phyloP scores from a whole-genome alignment of 106 monocot genomes.

The Phalaenopsis aphrodite region DNA sequence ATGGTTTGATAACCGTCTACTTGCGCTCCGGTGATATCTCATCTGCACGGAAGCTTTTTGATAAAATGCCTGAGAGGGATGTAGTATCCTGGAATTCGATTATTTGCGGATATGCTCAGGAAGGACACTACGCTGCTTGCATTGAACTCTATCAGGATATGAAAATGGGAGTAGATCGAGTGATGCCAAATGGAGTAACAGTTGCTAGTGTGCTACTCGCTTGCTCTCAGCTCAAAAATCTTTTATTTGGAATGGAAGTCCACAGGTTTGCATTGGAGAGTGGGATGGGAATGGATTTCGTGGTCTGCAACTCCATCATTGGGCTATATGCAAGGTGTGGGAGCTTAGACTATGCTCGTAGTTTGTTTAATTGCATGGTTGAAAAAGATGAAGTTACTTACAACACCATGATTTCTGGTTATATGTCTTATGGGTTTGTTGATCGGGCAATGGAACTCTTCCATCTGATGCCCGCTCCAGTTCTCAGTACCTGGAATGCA shows the following conservation, averaged over 20 bases:
- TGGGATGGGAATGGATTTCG: constrained; percentile 15
- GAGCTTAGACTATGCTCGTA: constrained; percentile 29
- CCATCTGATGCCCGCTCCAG: constrained; percentile 6
- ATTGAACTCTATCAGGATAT: constrained; percentile 23
- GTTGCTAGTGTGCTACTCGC: constrained; percentile 27
- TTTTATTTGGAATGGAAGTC: constrained; percentile 22
- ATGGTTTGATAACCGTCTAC: constrained; percentile 31
- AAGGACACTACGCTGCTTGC: constrained; percentile 20
- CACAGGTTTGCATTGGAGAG: constrained; percentile 20
- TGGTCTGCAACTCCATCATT: constrained; percentile 32
- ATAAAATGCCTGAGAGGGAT: constrained; percentile 21
- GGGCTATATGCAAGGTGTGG: constrained; percentile 38
- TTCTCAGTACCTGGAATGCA: constrained; percentile 35
- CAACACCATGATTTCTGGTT: constrained; percentile 35
- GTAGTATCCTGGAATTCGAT: constrained; percentile 46
- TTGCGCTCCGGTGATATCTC: not conserved
- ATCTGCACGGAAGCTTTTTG: constrained; percentile 29
- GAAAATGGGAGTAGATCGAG: constrained; percentile 2
- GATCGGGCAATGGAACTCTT: constrained; percentile 28
- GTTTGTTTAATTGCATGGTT: constrained; percentile 21
- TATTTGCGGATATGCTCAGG: constrained; percentile 26
- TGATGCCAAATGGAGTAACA: constrained; percentile 29
- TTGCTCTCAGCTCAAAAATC: constrained; percentile 28
- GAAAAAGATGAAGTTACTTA: constrained; percentile 35
- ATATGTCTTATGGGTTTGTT: constrained; percentile 38